Conservation (phyloP, 1,284 basidiomycete species). For the Sanghuangporus sanghuang region DNA sequence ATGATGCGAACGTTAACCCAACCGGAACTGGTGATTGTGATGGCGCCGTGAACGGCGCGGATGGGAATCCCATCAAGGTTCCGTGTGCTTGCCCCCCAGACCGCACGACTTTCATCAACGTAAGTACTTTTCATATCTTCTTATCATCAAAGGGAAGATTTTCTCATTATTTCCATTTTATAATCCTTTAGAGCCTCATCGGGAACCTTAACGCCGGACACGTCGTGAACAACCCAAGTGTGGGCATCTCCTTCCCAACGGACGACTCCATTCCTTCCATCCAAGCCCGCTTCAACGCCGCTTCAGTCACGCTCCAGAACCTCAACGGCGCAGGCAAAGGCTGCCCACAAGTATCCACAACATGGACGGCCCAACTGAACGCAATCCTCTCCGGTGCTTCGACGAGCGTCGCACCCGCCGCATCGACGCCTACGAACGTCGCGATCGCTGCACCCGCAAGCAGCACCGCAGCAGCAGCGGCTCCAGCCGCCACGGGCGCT, state of each 20-base stretch:
- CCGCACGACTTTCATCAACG: slow-evolving; percentile 30
- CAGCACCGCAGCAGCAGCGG: not conserved
- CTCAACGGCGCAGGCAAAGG: slow-evolving; percentile 23
- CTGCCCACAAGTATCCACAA: slow-evolving; percentile 24
- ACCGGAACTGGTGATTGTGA: slow-evolving; percentile 31
- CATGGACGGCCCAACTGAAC: slow-evolving; percentile 20
- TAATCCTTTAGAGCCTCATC: slow-evolving; percentile 23
- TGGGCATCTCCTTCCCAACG: slow-evolving; percentile 32
- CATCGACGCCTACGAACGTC: not conserved
- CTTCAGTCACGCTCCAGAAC: slow-evolving; percentile 31
- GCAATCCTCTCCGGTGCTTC: slow-evolving; percentile 13
- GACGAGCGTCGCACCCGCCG: not conserved
- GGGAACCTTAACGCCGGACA: slow-evolving; percentile 34
- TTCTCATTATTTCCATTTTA: not conserved
- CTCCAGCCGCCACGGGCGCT: not conserved
- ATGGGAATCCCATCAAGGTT: slow-evolving; percentile 32
- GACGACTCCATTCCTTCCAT: slow-evolving; percentile 29
- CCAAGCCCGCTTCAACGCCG: slow-evolving; percentile 32
- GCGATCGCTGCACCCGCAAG: not conserved
- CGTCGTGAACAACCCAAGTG: slow-evolving; percentile 33
- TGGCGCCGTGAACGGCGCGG: slow-evolving; percentile 26
- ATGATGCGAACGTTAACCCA: slow-evolving; percentile 23
- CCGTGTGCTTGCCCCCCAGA: slow-evolving; percentile 36
- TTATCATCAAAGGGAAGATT: not conserved
- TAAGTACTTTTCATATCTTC: slow-evolving; percentile 13